A percentile compares a stretch with the other conserved stretches of the same genome.
These are phyloP conservation scores for Leccinum boreale DNA, from an alignment of 768 basidiomycete species.

Conservation along the genomic window DNA sequence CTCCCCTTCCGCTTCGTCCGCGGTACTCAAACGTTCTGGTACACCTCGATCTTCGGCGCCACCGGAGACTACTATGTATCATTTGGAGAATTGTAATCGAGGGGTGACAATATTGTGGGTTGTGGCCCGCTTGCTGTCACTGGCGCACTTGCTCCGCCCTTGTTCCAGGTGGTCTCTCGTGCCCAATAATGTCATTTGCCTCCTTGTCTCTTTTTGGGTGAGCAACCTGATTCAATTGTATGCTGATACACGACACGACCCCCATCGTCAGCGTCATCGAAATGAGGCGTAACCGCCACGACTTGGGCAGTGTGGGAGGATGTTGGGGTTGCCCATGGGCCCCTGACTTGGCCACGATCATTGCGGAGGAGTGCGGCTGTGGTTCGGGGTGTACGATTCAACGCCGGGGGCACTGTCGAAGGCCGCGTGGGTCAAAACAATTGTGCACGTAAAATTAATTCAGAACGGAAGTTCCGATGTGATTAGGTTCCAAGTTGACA, in stretches of 20 bases:
- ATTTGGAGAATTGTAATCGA: neutral
- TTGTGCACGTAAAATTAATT: neutral
- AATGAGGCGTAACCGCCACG: neutral
- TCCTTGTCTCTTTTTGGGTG: slow-evolving; percentile 4
- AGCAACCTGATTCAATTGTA: neutral
- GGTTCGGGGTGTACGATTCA: neutral
- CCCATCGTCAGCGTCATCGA: neutral
- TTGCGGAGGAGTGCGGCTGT: slow-evolving; percentile 10
- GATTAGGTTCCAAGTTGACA: neutral
- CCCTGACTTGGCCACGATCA: slow-evolving; percentile 22
- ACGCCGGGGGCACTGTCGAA: neutral
- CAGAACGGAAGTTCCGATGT: neutral
- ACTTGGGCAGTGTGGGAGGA: neutral
- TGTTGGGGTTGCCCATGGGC: neutral
- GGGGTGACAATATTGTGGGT: neutral
- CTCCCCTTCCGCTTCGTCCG: slow-evolving; percentile 14
- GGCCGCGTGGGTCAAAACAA: neutral
- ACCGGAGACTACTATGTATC: slow-evolving; percentile 1
- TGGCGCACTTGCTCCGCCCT: slow-evolving; percentile 4
- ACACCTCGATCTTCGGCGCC: slow-evolving; percentile 1
- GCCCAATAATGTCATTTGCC: slow-evolving; percentile 8
- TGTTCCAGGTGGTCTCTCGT: slow-evolving; percentile 4
- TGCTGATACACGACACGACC: neutral
- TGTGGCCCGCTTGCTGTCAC: too few relatives aligned
- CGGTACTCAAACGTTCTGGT: slow-evolving; percentile 7